Conservation (phyloP, 2,329 filamentous ascomycete species). For the Aspergillus puulaauensis region DNA sequence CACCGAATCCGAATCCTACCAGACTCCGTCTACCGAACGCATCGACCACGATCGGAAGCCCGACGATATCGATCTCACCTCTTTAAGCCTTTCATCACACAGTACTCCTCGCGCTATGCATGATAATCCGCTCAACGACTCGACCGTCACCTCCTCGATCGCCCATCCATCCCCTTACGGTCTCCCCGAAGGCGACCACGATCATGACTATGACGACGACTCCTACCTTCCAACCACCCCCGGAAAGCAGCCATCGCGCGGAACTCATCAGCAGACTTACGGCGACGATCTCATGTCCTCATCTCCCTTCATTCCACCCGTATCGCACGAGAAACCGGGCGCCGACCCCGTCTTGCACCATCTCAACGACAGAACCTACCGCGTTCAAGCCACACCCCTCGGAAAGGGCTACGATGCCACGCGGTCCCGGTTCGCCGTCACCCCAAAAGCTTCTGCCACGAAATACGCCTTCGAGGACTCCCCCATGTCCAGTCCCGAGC, state of each 20-base stretch:
- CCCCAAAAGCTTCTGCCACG: conserved; percentile 29
- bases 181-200: not conserved
- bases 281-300: conserved; percentile 60
- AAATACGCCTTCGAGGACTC: conserved; percentile 43
- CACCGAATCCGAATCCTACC: conserved; percentile 42
- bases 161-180: conserved; percentile 73
- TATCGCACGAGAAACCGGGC: conserved; percentile 42
- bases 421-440: conserved; percentile 33
- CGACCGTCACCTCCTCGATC: conserved; percentile 40
- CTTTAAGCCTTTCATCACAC: conserved; percentile 44
- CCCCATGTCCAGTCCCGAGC: conserved; percentile 72
- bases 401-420: conserved; percentile 46
- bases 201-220: conserved; percentile 17
- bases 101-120: conserved; percentile 48
- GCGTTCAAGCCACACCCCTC: conserved; percentile 87
- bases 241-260: conserved; percentile 25
- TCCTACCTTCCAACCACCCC: conserved; percentile 38
- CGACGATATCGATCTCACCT: conserved; percentile 49
- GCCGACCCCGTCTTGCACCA: conserved; percentile 73
- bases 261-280: conserved; percentile 16
- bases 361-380: conserved; percentile 93
- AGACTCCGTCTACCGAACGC: conserved; percentile 40
- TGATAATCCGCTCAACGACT: conserved; percentile 33
- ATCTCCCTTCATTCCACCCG: conserved; percentile 53
- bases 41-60: conserved; percentile 28